Base-by-base conservation (phyloP, 1,284 basidiomycete species). In the Malassezia restricta region DNA sequence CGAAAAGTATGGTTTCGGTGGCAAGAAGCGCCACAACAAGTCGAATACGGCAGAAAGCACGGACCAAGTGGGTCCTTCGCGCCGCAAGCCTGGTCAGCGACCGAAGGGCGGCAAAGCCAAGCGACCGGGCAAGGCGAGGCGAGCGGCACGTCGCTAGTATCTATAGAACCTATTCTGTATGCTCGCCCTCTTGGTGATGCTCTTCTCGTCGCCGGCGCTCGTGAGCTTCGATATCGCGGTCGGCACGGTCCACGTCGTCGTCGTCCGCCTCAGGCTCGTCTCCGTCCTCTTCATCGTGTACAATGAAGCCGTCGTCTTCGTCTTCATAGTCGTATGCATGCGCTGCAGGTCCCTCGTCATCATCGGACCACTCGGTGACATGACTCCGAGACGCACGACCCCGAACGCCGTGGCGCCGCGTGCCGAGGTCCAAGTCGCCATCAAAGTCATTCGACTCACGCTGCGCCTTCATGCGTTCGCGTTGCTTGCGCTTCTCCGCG, bases 1-100 rank as follows among this genome's bases (percentile, higher is more conserved):
- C 43, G 57, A 61, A 31, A 68, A 68, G 51, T 73, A 62, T 44
- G 70, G 70, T 5, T 66, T 64, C 35, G 68, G 70, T 8, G 68
- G 68, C 27, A 69, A 66, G 61, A 71, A 71, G 48, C 58, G 59
- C 37, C 56, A 62, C 47, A 37, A 54, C 28, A 71, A 73, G 52
- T 59, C 56, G 47, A 73, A 73, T 55, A 68, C 66, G 2, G 58
- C 62, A 8, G 68, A 69, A 49, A 62, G 60, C 15, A 66, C 67
- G 20, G 64, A 69, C 49, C 62, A 68, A n/a, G 60, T 64, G 28
- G 56, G 62, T 38, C 30, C 46, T 8, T 27, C 32, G 35, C 27
- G 41, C 17, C 8, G 30, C 24, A 51, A 46, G 43, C 28, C 43
- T 15, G 43, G 29, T 15, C 24, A 32, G 15, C 31, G 43, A 12